Conservation (phyloP, 2,329 filamentous ascomycete genomes). For the Metarhizium robertsii region DNA sequence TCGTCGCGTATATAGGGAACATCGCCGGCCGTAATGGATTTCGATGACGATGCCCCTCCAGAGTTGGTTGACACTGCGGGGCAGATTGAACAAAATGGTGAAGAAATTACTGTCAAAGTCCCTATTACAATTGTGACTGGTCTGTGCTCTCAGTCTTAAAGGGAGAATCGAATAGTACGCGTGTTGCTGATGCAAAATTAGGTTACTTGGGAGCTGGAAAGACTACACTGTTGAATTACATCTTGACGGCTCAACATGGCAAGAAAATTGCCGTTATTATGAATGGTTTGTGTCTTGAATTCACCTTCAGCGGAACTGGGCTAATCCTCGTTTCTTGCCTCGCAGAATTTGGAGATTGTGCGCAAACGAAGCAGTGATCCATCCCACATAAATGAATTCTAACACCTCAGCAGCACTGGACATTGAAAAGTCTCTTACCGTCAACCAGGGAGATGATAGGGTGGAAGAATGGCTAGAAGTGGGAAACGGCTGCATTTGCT, state of each 20-base stretch:
- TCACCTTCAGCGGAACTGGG: background rate
- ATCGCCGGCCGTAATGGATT: slow-evolving; percentile 38
- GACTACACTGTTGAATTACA: slow-evolving; percentile 92
- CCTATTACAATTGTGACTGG: slow-evolving; percentile 81
- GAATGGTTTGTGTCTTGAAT: slow-evolving; percentile 50
- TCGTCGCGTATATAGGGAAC: background rate
- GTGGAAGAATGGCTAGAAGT: slow-evolving; percentile 94
- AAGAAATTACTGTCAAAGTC: slow-evolving; percentile 53
- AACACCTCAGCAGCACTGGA: slow-evolving; percentile 57
- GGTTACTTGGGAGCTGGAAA: slow-evolving; percentile 94
- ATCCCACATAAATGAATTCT: background rate
- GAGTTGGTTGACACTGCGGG: slow-evolving; percentile 44
- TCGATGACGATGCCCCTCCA: slow-evolving; percentile 59
- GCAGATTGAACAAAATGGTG: slow-evolving; percentile 26
- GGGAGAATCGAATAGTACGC: background rate
- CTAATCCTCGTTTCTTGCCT: background rate
- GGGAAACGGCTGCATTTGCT: slow-evolving; percentile 95
- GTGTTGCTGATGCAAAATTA: slow-evolving; percentile 21
- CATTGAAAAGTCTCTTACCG: slow-evolving; percentile 90
- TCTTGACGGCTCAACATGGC: slow-evolving; percentile 86
- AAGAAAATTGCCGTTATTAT: slow-evolving; percentile 98
- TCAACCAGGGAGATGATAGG: slow-evolving; percentile 73
- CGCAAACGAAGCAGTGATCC: slow-evolving; percentile 21
- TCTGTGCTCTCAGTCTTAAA: slow-evolving; percentile 17
- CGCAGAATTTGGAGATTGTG: slow-evolving; percentile 73